phyloP scores from a whole-genome alignment of 1,284 basidiomycete species.

The Rhodotorula sp. region DNA sequence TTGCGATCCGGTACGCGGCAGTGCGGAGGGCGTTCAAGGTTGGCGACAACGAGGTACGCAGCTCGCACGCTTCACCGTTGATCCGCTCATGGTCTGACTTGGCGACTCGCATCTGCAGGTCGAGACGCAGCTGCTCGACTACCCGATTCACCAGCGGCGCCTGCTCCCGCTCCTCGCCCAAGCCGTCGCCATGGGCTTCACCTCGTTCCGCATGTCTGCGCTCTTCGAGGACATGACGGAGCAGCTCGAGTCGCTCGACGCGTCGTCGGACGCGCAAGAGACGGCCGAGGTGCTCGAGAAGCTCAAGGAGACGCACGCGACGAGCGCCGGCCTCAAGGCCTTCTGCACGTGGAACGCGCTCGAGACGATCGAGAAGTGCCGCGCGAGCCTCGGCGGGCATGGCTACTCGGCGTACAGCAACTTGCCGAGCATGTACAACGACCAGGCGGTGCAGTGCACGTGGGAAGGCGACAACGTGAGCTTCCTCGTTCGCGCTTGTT shows the following conservation, averaged over 20 bases:
- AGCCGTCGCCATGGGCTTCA: slow-evolving; percentile 60
- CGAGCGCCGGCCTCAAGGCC: slow-evolving; percentile 61
- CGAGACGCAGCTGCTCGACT: slow-evolving; percentile 61
- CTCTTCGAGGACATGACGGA: slow-evolving; percentile 54
- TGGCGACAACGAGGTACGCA: slow-evolving; percentile 53
- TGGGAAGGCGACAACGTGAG: slow-evolving; percentile 58
- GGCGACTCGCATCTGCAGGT: slow-evolving; percentile 18
- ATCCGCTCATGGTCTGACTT: background rate
- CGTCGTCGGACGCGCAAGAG: slow-evolving; percentile 48
- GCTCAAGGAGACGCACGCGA: slow-evolving; percentile 62
- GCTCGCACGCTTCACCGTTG: too few relatives aligned
- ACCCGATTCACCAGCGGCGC: slow-evolving; percentile 63
- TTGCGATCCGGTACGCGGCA: slow-evolving; percentile 60
- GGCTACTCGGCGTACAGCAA: slow-evolving; percentile 62
- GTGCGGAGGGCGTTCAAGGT: slow-evolving; percentile 59
- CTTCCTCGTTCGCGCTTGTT: background rate
- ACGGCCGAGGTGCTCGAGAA: slow-evolving; percentile 54
- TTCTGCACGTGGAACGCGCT: slow-evolving; percentile 63
- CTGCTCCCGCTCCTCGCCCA: slow-evolving; percentile 60
- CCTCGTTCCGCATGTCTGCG: slow-evolving; percentile 50
- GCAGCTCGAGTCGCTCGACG: slow-evolving; percentile 58
- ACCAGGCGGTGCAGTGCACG: slow-evolving; percentile 13
- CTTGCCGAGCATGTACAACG: slow-evolving; percentile 55
- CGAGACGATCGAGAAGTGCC: slow-evolving; percentile 60
- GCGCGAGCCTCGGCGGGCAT: slow-evolving; percentile 59